These are phyloP conservation scores for Spiromastix sp. DNA, from an alignment of 2,329 filamentous ascomycete genomes.

Conservation along the genomic window DNA sequence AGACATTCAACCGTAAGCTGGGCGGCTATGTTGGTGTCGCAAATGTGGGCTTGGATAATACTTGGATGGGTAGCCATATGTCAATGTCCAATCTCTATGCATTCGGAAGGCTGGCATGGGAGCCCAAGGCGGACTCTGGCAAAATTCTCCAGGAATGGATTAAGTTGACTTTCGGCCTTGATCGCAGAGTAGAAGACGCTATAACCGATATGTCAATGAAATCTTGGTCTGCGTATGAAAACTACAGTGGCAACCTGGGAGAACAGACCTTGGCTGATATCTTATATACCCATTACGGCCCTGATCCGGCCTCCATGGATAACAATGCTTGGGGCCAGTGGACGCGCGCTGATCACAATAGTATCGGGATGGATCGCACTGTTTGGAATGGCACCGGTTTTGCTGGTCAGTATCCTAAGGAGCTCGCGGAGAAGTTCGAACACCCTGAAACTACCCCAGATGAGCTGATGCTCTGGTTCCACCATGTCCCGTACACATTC, in stretches of 20 bases:
- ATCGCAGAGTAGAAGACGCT: constrained; percentile 45
- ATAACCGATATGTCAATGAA: constrained; percentile 55
- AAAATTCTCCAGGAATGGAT: constrained; percentile 54
- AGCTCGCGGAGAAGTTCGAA: constrained; percentile 50
- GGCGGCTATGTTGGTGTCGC: constrained; percentile 57
- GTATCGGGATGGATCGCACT: constrained; percentile 63
- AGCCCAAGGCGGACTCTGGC: constrained; percentile 41
- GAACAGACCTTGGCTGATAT: constrained; percentile 61
- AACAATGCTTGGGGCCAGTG: constrained; percentile 62
- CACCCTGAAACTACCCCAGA: constrained; percentile 54
- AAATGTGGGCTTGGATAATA: constrained; percentile 55
- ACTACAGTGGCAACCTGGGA: constrained; percentile 60
- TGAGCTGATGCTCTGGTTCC: constrained; percentile 61
- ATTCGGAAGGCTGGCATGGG: constrained; percentile 58
- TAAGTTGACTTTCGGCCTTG: constrained; percentile 53
- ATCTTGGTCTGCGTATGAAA: constrained; percentile 62
- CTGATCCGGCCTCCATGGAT: constrained; percentile 57
- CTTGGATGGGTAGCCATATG: constrained; percentile 60
- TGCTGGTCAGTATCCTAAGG: constrained; percentile 54
- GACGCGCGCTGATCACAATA: constrained; percentile 51
- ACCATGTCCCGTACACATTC: constrained; percentile 60
- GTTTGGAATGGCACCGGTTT: constrained; percentile 57
- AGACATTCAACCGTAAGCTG: constrained; percentile 46
- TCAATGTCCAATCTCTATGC: constrained; percentile 64
- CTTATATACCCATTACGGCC: constrained; percentile 55